A percentile compares a stretch with the other conserved stretches of the same genome.
phyloP scores from a whole-genome alignment of 139 green algal genomes.

The Chlorella sp. region DNA sequence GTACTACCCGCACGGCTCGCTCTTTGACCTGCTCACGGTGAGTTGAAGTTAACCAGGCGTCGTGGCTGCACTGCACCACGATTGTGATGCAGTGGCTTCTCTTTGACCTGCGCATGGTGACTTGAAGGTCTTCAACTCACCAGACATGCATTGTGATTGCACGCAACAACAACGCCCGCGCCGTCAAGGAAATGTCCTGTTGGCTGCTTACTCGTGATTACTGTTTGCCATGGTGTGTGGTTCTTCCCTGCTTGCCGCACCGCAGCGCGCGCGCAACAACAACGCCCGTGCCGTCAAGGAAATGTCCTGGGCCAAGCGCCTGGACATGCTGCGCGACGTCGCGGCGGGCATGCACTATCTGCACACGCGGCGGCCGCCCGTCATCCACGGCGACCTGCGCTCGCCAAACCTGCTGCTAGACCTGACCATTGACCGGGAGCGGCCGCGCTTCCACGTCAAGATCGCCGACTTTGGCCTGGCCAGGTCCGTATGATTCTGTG shows the following conservation, averaged over 20 bases:
- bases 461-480: conserved; percentile 41
- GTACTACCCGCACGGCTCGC: conserved; percentile 55
- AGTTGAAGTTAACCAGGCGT: neutral
- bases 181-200: conserved; percentile 25
- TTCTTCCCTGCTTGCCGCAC: neutral
- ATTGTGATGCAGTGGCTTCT: too few species aligned
- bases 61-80: neutral
- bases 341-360: conserved; percentile 74
- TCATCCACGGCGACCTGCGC: conserved; percentile 85
- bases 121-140: too few species aligned
- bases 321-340: conserved; percentile 50
- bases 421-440: conserved; percentile 40
- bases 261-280: conserved; percentile 20
- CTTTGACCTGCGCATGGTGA: conserved; percentile 45
- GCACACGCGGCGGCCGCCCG: conserved; percentile 65
- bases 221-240: too few species aligned
- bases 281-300: conserved; percentile 12
- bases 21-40: conserved; percentile 51
- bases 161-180: conserved; percentile 8
- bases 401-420: conserved; percentile 56
- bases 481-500: too few species aligned
- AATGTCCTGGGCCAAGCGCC: conserved; percentile 34
- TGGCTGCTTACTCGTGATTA: neutral
- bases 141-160: neutral
- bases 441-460: conserved; percentile 46